phyloP scores from a whole-genome alignment of 345 rosid genomes.

The Theobroma cacao region DNA sequence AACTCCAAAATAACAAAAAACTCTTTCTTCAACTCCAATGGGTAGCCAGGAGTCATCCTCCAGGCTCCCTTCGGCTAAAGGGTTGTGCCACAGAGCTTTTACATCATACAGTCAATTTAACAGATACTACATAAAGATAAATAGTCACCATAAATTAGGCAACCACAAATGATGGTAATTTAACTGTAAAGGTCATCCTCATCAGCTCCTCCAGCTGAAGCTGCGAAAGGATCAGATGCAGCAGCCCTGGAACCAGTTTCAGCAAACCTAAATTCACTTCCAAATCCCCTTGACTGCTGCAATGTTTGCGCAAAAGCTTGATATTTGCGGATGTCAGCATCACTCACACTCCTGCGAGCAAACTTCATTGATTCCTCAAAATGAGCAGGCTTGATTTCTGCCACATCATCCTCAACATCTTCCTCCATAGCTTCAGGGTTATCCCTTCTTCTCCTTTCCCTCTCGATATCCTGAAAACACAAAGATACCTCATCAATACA shows the following conservation, averaged over 20 bases:
- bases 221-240: slow-evolving; percentile 67
- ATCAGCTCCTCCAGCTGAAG: slow-evolving; percentile 63
- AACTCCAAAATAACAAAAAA: neutral
- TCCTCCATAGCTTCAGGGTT: slow-evolving; percentile 99
- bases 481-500: neutral
- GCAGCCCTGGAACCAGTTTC: slow-evolving; percentile 38
- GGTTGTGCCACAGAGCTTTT: neutral
- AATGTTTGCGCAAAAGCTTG: slow-evolving; percentile 95
- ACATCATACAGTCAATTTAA: neutral
- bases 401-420: slow-evolving; percentile 73
- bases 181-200: slow-evolving; percentile 91
- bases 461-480: slow-evolving; percentile 72
- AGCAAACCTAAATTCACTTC: slow-evolving; percentile 75
- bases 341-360: slow-evolving; percentile 89
- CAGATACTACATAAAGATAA: neutral
- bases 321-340: slow-evolving; percentile 90
- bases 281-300: slow-evolving; percentile 93
- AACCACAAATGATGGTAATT: slow-evolving; percentile 8
- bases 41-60: neutral
- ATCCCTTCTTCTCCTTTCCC: slow-evolving; percentile 69
- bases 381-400: slow-evolving; percentile 84
- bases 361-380: slow-evolving; percentile 94
- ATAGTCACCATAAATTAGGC: neutral
- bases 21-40: neutral
- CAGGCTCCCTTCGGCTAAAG: neutral